Evolutionary conservation across 495 filamentous ascomycete species (phyloP), one percentile per base, ranked within the genome.

Genomic region (Hypoxylon subgilvum): DNA sequence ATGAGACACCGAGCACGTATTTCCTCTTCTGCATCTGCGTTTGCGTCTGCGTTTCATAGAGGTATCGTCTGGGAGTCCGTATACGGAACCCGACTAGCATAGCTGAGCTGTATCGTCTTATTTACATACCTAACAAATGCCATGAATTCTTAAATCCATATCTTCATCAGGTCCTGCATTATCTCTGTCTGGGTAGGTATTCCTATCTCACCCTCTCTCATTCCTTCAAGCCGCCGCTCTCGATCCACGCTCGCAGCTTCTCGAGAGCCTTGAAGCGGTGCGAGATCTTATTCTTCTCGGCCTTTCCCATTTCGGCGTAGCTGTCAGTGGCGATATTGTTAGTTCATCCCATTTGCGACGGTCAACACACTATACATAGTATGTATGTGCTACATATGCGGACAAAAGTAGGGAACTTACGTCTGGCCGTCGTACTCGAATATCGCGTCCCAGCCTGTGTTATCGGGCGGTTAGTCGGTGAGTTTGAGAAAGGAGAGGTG

Each of bases 341-440:
- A 61, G 58, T 16, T 22, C 22, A 19, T 6, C 13, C 34, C 6
- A 9, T 23, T 35, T 12, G 9, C n/a, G 31, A 12, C 31, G 6
- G 31, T 12, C 9, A 3, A 32, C 13, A 10, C 0, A 27, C 3
- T 9, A 27, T 28, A 36, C 31, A 31, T 31, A 17, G 10, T 16
- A 5, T n/a, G 3, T 8, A 44, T 41, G 9, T 14, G 38, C n/a
- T n/a, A n/a, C n/a, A 21, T 19, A 50, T 7, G 19, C 3, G 22
- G 19, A 10, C 4, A 23, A 9, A 3, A 30, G n/a, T 45, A 30
- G n/a, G 14, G 48, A 17, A 75, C 82, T 72, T 73, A 97, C 74
- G 94, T 98, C 74, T 91, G 75, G 40, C 92, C 93, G 60, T 93
- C 83, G 64, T 94, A 92, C 74, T 99, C 94, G 64, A 99, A 99